phyloP scores from a whole-genome alignment of 352 stramenopile species.

The Globisporangium recalcitrans region DNA sequence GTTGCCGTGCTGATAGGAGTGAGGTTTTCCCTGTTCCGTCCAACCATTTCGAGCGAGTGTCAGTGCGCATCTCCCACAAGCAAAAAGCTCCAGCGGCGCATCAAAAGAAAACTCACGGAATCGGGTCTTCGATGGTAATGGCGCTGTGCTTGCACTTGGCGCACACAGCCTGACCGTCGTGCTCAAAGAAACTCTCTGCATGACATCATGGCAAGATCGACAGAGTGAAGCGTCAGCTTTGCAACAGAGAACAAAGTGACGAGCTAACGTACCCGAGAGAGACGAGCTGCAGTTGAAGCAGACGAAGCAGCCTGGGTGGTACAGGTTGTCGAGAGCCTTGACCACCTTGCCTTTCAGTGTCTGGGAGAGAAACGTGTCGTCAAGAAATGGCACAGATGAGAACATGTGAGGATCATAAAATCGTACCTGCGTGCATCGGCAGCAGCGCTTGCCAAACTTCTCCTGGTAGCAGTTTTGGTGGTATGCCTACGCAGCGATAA shows the following conservation, averaged over 20 bases:
- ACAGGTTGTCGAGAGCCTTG: constrained; percentile 80
- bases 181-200: constrained; percentile 83
- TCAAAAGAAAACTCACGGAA: constrained; percentile 31
- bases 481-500: constrained; percentile 38
- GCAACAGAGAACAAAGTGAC: neutral
- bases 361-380: constrained; percentile 12
- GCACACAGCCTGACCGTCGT: constrained; percentile 69
- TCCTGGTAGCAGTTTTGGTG: constrained; percentile 76
- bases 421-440: constrained; percentile 59
- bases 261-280: constrained; percentile 45
- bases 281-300: constrained; percentile 73
- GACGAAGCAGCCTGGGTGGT: constrained; percentile 80
- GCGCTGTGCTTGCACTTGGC: constrained; percentile 73
- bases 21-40: constrained; percentile 37
- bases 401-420: neutral
- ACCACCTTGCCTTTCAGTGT: constrained; percentile 82
- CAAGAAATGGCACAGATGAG: neutral
- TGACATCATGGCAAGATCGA: constrained; percentile 2
- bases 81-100: neutral
- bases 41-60: neutral
- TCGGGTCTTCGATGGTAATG: constrained; percentile 45
- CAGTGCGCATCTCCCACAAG: too few relatives aligned
- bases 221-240: neutral
- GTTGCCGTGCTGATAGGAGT: constrained; percentile 43
- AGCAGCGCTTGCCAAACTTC: constrained; percentile 77